A percentile compares a stretch with the other conserved stretches of the same genome.
These are phyloP conservation scores for Metrosideros polymorpha DNA, from an alignment of 441 rosid genomes.

Conservation along the genomic window DNA sequence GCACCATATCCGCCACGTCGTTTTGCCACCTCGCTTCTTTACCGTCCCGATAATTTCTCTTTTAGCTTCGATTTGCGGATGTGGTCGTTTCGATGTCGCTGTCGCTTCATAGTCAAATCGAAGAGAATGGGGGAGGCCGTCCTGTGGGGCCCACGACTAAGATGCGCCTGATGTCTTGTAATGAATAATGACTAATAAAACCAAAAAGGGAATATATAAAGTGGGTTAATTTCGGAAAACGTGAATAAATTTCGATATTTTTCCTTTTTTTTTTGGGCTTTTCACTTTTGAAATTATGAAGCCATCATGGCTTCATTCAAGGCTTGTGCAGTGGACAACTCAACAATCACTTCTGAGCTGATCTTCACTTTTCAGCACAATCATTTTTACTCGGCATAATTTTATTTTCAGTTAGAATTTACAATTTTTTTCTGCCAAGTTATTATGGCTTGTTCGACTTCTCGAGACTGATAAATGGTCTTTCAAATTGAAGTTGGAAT, in stretches of 20 bases:
- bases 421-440: too few relatives aligned
- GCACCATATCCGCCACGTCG: neutral
- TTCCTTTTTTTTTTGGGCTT: neutral
- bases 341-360: too few relatives aligned
- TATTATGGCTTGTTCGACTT: too few relatives aligned
- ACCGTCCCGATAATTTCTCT: neutral
- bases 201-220: neutral
- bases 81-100: neutral
- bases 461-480: too few relatives aligned
- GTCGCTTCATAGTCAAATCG: too few relatives aligned
- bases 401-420: too few relatives aligned
- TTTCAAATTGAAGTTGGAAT: too few relatives aligned
- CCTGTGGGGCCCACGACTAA: neutral
- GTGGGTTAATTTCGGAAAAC: neutral
- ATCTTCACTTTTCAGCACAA: too few relatives aligned
- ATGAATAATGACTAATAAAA: neutral
- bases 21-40: conserved; percentile 1
- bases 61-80: neutral
- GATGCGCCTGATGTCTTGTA: neutral
- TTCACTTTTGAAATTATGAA: neutral
- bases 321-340: too few relatives aligned
- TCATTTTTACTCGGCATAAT: too few relatives aligned
- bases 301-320: too few relatives aligned
- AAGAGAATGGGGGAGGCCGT: neutral
- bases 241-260: too few relatives aligned